A percentile compares a stretch with the other conserved stretches of the same genome.
phyloP scores from a whole-genome alignment of 106 monocot genomes.

The Narthecium ossifragum region DNA sequence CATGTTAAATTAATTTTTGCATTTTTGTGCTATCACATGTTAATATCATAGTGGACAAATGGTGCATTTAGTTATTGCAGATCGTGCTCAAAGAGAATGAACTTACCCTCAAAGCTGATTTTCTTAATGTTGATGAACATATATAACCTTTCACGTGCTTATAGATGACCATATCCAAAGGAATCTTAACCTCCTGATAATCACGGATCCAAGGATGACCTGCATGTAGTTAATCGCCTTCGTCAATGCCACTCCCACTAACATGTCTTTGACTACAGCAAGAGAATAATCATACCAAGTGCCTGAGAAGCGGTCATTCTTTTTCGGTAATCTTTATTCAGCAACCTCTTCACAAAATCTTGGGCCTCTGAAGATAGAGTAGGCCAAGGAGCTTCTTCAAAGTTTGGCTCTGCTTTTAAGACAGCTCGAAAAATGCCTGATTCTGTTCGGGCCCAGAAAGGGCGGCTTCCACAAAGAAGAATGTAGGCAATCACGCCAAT shows the following conservation, averaged over 20 bases:
- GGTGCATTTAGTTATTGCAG: no score
- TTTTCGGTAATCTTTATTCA: conserved; percentile 83
- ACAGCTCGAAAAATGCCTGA: conserved; percentile 97
- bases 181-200: conserved; percentile 58
- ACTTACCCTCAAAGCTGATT: conserved; percentile 72
- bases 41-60: no score
- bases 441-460: conserved; percentile 96
- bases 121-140: conserved; percentile 67
- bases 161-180: conserved; percentile 75
- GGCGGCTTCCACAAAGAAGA: conserved; percentile 86
- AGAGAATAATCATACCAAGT: conserved; percentile 34
- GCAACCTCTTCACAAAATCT: conserved; percentile 48
- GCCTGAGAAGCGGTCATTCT: conserved; percentile 77
- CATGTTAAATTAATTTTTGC: no score
- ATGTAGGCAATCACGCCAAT: conserved; percentile 96
- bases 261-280: background rate
- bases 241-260: background rate
- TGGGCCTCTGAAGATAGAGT: conserved; percentile 36
- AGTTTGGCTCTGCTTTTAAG: conserved; percentile 85
- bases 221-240: conserved; percentile 10
- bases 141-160: conserved; percentile 74
- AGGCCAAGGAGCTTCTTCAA: conserved; percentile 76
- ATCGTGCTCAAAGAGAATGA: background rate
- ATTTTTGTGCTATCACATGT: no score
- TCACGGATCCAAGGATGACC: conserved; percentile 83